Base-by-base conservation (phyloP, 441 rosid genomes). In the Flueggea neowawraea region DNA sequence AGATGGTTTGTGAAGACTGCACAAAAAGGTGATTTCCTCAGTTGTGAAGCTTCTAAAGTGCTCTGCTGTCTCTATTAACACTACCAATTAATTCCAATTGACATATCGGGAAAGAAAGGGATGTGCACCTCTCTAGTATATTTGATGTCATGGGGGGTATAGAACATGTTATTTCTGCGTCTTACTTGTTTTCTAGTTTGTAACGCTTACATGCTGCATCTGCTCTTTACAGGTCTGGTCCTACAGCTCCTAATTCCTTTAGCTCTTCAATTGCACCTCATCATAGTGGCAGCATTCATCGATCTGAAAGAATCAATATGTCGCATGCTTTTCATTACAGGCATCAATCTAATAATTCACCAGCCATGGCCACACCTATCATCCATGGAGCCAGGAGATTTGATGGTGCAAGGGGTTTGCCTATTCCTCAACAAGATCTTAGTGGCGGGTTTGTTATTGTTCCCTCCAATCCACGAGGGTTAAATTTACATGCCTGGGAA, bases 231-330 rank as follows among this genome's bases (percentile, higher is more conserved):
- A 82, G 90, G 76, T 75, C 87, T 62, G 75, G 78, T 76, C 79
- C 81, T 51, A 72, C 84, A 67, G 75, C 74, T 57, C 68, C 82
- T 43, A 78, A 72, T 68, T 73, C 85, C 2, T 68, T 76, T 66
- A 63, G 65, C 50, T 70, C 89, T 17, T 80, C 82, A 10, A 68
- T 73, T 57, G 54, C 75, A 51, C 85, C 86, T 60, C 80, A 39
- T 56, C 84, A 72, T 70, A 86, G 80, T 12, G 85, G 89, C 59
- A 79, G 74, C 73, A 68, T 55, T 80, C 77, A 77, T 61, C 79
- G 71, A 65, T 57, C 66, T 61, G 87, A 82, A 61, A 81, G 85
- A 71, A 64, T 74, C 71, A 87, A 79, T 60, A 66, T 72, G 17
- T 67, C 78, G 49, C 89, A 72, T 63, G 78, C 76, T 31, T 82